Conservation (phyloP, 331 rosid genomes). For the Cucumis variabilis region DNA sequence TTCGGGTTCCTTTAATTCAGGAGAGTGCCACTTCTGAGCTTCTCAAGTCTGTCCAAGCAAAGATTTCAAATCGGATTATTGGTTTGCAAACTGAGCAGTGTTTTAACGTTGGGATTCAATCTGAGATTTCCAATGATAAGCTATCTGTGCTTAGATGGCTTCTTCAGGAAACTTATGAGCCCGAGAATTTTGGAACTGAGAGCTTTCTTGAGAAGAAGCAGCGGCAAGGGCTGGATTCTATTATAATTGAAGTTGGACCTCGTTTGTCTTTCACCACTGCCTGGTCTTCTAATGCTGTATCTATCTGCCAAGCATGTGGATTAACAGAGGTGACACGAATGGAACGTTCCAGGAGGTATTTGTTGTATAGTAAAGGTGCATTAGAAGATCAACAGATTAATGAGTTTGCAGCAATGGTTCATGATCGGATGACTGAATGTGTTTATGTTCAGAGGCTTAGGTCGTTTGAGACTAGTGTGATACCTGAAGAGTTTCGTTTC, state of each 20-base stretch:
- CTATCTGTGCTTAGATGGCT: constrained; percentile 74
- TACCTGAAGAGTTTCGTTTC: constrained; percentile 67
- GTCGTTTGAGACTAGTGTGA: constrained; percentile 64
- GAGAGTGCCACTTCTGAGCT: constrained; percentile 74
- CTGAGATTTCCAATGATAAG: constrained; percentile 56
- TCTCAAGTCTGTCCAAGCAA: constrained; percentile 65
- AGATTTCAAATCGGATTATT: constrained; percentile 70
- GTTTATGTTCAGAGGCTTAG: constrained; percentile 58
- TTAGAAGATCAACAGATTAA: constrained; percentile 60
- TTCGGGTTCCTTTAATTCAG: constrained; percentile 72
- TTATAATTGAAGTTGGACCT: constrained; percentile 87
- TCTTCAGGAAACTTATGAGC: constrained; percentile 89
- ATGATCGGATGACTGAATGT: constrained; percentile 49
- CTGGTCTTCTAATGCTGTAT: constrained; percentile 82
- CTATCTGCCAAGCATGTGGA: neutral
- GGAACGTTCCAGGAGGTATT: constrained; percentile 48
- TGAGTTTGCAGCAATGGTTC: constrained; percentile 66
- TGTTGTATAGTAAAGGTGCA: constrained; percentile 45
- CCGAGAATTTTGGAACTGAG: constrained; percentile 73
- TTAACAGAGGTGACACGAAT: constrained; percentile 36
- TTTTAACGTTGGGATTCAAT: constrained; percentile 65
- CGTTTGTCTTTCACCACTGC: constrained; percentile 90
- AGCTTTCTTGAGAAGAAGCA: constrained; percentile 83
- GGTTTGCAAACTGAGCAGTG: constrained; percentile 81
- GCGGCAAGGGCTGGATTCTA: constrained; percentile 62